Percentiles rank a stretch among this genome's conserved stretches.
phyloP scores from a whole-genome alignment of 2,329 filamentous ascomycete species.

The Periconia sp. region DNA sequence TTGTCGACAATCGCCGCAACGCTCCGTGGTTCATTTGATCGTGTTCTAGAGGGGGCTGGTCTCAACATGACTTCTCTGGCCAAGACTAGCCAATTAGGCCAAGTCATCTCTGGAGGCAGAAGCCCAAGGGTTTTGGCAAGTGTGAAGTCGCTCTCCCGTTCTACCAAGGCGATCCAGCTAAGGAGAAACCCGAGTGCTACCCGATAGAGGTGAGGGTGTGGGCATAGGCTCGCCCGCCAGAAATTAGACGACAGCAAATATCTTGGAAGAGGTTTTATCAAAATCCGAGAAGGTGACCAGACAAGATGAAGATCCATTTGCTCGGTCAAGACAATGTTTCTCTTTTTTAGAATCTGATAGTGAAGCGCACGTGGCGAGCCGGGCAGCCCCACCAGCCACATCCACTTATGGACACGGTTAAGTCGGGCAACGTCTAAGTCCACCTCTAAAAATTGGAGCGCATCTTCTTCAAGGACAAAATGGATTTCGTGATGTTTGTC shows the following conservation, averaged over 20 bases:
- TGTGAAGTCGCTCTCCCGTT: conserved; percentile 21
- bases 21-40: neutral
- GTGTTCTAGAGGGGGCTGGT: neutral
- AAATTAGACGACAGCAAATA: conserved; percentile 21
- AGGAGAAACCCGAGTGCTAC: conserved; percentile 22
- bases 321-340: conserved; percentile 22
- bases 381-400: conserved; percentile 24
- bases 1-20: neutral
- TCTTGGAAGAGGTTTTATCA: conserved; percentile 24
- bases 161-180: conserved; percentile 22
- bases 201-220: conserved; percentile 13
- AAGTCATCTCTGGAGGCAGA: conserved; percentile 22
- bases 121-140: conserved; percentile 17
- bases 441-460: conserved; percentile 15
- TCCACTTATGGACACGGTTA: conserved; percentile 19
- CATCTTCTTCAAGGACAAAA: conserved; percentile 11
- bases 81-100: conserved; percentile 17
- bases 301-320: conserved; percentile 25
- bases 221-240: conserved; percentile 20
- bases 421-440: conserved; percentile 20
- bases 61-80: conserved; percentile 12
- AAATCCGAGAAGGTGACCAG: conserved; percentile 19
- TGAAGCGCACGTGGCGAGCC: conserved; percentile 19
- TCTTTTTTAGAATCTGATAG: conserved; percentile 21
- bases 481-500: conserved; percentile 13